A percentile compares a stretch with the other conserved stretches of the same genome.
Evolutionary conservation across 371 early-diverging fungal genomes (phyloP).

Genomic region (Rhizomucor pusillus): DNA sequence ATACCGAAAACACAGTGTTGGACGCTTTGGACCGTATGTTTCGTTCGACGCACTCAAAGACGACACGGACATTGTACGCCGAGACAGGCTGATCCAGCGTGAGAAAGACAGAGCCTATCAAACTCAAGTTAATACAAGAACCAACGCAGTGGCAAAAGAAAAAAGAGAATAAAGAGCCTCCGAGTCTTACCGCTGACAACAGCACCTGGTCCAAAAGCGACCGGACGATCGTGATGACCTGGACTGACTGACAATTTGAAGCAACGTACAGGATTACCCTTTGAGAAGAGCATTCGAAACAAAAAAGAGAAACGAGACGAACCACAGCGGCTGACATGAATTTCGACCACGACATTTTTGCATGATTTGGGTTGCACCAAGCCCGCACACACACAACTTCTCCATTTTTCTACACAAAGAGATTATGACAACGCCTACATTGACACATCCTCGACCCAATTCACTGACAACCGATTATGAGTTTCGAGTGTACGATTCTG

Average conservation of each 20-base stretch:
- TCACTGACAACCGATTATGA: slow-evolving; percentile 30
- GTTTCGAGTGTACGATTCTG: slow-evolving; percentile 30
- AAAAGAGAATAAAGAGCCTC: too few species aligned
- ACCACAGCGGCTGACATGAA: background rate
- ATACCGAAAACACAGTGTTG: slow-evolving; percentile 32
- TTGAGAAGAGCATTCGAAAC: slow-evolving; percentile 21
- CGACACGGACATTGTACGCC: slow-evolving; percentile 27
- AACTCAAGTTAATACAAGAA: background rate
- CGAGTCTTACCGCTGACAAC: slow-evolving; percentile 35
- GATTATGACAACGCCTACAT: background rate
- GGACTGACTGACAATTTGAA: slow-evolving; percentile 28
- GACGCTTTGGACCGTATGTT: slow-evolving; percentile 2
- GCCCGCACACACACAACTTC: background rate
- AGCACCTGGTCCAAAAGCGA: slow-evolving; percentile 48
- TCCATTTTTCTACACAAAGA: background rate
- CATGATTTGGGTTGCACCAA: background rate
- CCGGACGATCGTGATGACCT: slow-evolving; percentile 25
- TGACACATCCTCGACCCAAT: slow-evolving; percentile 7
- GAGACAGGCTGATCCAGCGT: slow-evolving; percentile 27
- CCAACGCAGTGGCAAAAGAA: background rate
- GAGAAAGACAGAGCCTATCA: slow-evolving; percentile 34
- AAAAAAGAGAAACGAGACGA: slow-evolving; percentile 6
- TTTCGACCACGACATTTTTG: background rate
- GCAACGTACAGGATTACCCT: slow-evolving; percentile 16
- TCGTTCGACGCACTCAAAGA: slow-evolving; percentile 32